Percentiles rank a stretch among this genome's conserved stretches.
These are phyloP conservation scores for Eucalyptus curtisii DNA, from an alignment of 345 rosid species.

Conservation along the genomic window DNA sequence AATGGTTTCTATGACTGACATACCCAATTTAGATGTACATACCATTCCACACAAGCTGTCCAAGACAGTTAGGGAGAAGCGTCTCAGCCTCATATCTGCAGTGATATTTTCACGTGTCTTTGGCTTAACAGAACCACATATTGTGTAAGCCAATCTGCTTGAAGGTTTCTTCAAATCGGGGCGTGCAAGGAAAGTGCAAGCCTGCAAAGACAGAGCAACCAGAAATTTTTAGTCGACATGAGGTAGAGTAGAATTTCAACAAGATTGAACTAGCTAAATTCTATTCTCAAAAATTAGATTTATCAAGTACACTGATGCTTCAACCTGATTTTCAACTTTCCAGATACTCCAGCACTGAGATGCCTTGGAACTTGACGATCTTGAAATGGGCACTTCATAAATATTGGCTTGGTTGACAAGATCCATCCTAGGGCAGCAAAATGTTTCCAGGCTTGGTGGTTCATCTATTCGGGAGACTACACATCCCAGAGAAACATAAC, in stretches of 20 bases:
- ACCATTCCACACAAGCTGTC: slow-evolving; percentile 97
- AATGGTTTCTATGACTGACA: background rate
- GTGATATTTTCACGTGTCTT: slow-evolving; percentile 75
- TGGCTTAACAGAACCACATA: slow-evolving; percentile 85
- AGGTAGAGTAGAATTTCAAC: background rate
- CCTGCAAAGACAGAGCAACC: slow-evolving; percentile 28
- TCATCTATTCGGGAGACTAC: slow-evolving; percentile 69
- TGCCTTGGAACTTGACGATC: slow-evolving; percentile 65
- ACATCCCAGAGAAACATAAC: slow-evolving; percentile 90
- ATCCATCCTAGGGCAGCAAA: slow-evolving; percentile 96
- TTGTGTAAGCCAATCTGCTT: slow-evolving; percentile 56
- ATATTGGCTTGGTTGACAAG: slow-evolving; percentile 80
- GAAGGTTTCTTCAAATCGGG: slow-evolving; percentile 85
- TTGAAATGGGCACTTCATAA: slow-evolving; percentile 62
- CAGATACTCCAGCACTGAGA: slow-evolving; percentile 95
- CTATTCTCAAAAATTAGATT: background rate
- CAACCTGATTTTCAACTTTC: slow-evolving; percentile 99
- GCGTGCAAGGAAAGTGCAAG: slow-evolving; percentile 93
- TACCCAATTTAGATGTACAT: background rate
- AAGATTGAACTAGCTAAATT: background rate
- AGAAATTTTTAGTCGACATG: background rate
- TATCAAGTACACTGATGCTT: background rate
- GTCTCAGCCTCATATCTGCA: slow-evolving; percentile 79
- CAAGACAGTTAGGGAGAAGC: slow-evolving; percentile 72
- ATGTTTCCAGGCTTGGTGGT: slow-evolving; percentile 43